Conservation (phyloP, 768 basidiomycete genomes). For the Rhizopogon vesiculosus region DNA sequence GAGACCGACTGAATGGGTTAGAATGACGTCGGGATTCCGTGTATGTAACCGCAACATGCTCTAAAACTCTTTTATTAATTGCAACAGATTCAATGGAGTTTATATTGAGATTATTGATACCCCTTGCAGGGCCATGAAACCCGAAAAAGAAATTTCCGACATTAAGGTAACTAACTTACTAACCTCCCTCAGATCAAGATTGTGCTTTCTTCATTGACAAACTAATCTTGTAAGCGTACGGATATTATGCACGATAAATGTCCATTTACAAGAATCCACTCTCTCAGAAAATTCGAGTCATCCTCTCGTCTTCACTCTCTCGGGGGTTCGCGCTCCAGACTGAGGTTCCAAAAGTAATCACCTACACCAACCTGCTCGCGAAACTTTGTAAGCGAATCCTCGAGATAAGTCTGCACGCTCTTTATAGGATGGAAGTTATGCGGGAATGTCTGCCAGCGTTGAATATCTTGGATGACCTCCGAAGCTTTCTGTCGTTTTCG, state of each 20-base stretch:
- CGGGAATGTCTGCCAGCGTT: slow-evolving; percentile 88
- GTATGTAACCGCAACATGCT: no score
- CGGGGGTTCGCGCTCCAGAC: slow-evolving; percentile 84
- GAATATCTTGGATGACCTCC: slow-evolving; percentile 96
- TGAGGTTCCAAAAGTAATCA: slow-evolving; percentile 81
- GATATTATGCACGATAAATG: not conserved
- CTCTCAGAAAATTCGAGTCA: slow-evolving; percentile 85
- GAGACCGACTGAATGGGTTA: no score
- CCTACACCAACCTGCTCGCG: slow-evolving; percentile 63
- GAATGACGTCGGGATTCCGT: no score
- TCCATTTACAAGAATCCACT: slow-evolving; percentile 69
- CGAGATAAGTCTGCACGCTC: slow-evolving; percentile 68
- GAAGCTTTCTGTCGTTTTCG: slow-evolving; percentile 92
- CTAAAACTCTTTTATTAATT: no score
- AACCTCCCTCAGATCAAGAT: no score
- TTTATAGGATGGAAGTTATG: slow-evolving; percentile 79
- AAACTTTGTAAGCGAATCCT: slow-evolving; percentile 70
- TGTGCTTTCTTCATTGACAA: no score
- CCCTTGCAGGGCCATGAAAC: no score
- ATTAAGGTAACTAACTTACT: no score
- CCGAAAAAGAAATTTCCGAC: no score
- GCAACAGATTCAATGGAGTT: no score
- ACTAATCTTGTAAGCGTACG: not conserved
- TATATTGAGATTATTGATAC: no score
- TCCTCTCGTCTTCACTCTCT: slow-evolving; percentile 95